phyloP scores from a whole-genome alignment of 805 yeast genomes.

The Lachancea fermentati region DNA sequence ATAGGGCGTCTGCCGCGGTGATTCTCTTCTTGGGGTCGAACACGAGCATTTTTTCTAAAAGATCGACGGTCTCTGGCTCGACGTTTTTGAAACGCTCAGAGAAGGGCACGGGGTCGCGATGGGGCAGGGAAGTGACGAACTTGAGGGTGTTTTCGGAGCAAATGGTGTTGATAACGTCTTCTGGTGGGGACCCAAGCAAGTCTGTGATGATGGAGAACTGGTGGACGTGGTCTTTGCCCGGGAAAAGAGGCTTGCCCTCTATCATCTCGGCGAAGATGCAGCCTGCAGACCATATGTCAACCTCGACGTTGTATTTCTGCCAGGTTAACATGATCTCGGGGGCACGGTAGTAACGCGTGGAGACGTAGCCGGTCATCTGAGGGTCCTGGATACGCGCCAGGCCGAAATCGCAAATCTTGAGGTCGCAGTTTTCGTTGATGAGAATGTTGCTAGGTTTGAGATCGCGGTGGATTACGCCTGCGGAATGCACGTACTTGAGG shows the following conservation, averaged over 20 bases:
- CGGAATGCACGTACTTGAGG: constrained; percentile 82
- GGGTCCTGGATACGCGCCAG: constrained; percentile 96
- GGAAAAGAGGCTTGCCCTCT: constrained; percentile 94
- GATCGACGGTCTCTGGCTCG: constrained; percentile 82
- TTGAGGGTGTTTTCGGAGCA: constrained; percentile 92
- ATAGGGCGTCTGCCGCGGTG: constrained; percentile 83
- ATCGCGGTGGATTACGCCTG: constrained; percentile 89
- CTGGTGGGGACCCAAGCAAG: constrained; percentile 92
- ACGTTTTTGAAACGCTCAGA: constrained; percentile 72
- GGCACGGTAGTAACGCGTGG: constrained; percentile 93
- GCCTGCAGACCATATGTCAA: constrained; percentile 97
- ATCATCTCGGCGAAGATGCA: constrained; percentile 97
- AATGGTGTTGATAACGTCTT: constrained; percentile 91
- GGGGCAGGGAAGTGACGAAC: constrained; percentile 90
- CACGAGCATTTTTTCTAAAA: constrained; percentile 82
- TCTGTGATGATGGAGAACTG: constrained; percentile 97
- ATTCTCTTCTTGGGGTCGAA: constrained; percentile 94
- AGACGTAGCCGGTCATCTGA: constrained; percentile 97
- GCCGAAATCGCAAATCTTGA: constrained; percentile 91
- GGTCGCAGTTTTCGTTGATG: constrained; percentile 84
- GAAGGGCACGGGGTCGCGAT: constrained; percentile 87
- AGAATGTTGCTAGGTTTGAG: constrained; percentile 79
- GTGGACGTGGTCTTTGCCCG: constrained; percentile 97
- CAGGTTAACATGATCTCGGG: constrained; percentile 98
- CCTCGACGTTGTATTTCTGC: constrained; percentile 96